Base-by-base conservation (phyloP, 805 yeast genomes). In the Lipomyces yamadae region DNA sequence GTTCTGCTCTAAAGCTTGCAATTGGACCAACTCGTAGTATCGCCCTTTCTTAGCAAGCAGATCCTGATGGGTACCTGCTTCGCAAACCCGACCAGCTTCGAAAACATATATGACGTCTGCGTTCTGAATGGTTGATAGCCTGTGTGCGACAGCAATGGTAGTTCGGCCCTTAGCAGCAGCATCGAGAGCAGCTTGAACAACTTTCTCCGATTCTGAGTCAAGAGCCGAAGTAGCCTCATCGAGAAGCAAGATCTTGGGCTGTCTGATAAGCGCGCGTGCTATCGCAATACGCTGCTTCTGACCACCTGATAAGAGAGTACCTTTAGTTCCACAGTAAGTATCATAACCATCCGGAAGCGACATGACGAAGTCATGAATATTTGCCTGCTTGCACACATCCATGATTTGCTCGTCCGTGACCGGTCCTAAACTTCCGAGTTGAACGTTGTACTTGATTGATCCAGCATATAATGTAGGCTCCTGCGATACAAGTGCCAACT, bases 131-230 rank as follows among this genome's bases (percentile, higher is more conserved):
- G 90, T 86, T 69, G 83, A 84, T 78, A 89, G 80, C 73, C 93
- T 79, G 76, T 89, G 93, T 8, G 93, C 93, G 76, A 89, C 88
- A 74, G 92, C 88, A 68, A 89, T 77, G 58, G 88, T 86, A 1
- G 93, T 88, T 72, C 92, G 85, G 34, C 84, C 79, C 8, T 77
- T 64, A 68, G 89, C 89, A 70, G 89, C 90, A 6, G 76, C 77
- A 11, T 80, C 80, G 65, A 86, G 86, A 2, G 92, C 88, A 7
- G 78, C 70, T 75, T 89, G 92, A 65, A 89, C 88, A 74, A 83
- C 83, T 6, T 85, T 78, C 76, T 89, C 93, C 0, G 92, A 88
- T 72, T 83, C 85, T 75, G 79, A 80, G 70, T 83, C 86, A 32
- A 83, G 76, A 2, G 86, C 86, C 2, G 85, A 82, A 0, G 86